A percentile compares a stretch with the other conserved stretches of the same genome.
These are phyloP conservation scores for Rhizomucor pusillus DNA, from an alignment of 371 early-diverging fungal genomes.

Conservation along the genomic window DNA sequence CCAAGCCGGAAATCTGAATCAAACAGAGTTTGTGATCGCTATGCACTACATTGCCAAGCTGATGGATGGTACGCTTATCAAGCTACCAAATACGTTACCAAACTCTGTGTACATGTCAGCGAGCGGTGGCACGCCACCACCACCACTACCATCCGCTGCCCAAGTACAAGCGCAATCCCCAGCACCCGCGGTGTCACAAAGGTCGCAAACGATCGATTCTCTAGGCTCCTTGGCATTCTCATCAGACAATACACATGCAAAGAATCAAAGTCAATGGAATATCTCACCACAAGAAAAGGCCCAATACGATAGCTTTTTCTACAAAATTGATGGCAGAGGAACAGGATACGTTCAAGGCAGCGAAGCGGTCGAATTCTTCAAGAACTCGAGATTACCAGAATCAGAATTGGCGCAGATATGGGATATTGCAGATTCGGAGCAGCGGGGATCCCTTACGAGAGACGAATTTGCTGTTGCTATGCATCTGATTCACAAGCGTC, in stretches of 20 bases:
- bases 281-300: constrained; percentile 67
- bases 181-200: constrained; percentile 10
- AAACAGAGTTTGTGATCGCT: constrained; percentile 76
- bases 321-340: constrained; percentile 55
- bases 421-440: constrained; percentile 75
- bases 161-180: background rate
- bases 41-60: constrained; percentile 79
- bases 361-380: constrained; percentile 82
- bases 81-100: constrained; percentile 62
- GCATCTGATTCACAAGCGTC: constrained; percentile 82
- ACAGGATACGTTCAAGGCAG: constrained; percentile 41
- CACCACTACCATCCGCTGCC: constrained; percentile 8
- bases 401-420: constrained; percentile 80
- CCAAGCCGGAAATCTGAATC: constrained; percentile 61
- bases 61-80: constrained; percentile 66
- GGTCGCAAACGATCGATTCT: constrained; percentile 33
- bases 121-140: constrained; percentile 21
- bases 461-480: constrained; percentile 94
- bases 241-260: constrained; percentile 4
- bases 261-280: constrained; percentile 58
- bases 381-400: constrained; percentile 75
- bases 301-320: constrained; percentile 72
- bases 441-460: constrained; percentile 73
- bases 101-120: constrained; percentile 58
- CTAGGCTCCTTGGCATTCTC: constrained; percentile 43